Evolutionary conservation across 805 yeast species (phyloP), one percentile per base, ranked within the genome.

Genomic region (Metschnikowia lochheadii): DNA sequence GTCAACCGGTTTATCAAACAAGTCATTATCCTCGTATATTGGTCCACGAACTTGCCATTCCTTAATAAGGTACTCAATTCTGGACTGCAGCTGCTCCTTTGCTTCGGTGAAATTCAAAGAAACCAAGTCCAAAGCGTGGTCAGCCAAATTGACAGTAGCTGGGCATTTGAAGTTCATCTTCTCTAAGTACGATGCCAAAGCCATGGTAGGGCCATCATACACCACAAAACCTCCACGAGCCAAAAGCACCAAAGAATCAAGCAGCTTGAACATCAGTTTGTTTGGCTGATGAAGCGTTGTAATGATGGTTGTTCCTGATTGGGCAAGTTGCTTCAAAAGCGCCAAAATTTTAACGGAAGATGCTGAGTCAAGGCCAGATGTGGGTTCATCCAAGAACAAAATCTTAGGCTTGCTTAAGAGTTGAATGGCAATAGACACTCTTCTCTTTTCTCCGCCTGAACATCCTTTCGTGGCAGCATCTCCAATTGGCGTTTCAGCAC

Each of bases 281-380:
- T 88, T 79, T 1, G 96, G 96, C 60, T 89, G 96, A 65, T 89
- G 96, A 46, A 89, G 87, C 0, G 96, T 88, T 48, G 84, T 64
- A 56, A 80, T 69, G 21, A 89, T 78, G 7, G 89, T 76, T 0
- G 96, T 87, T 11, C 83, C 81, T 6, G 84, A 81, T 31, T 75
- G 78, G 2, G 89, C 80, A 35, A 89, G 65, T 2, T 73, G 72
- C 46, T 80, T 72, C 50, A 89, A 70, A 37, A 89, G 79, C 31
- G 75, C 70, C 38, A 89, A 63, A 34, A 89, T 85, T 2, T 87
- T 78, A 1, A 80, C 75, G 0, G 96, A 86, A 0, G 94, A 87
- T 50, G 87, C 81, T 11, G 91, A 81, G 61, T 89, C 96, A 23
- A 89, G 73, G 0, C 96, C 96, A 4, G 95, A 87, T 0, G 96